Conservation (phyloP, 495 filamentous ascomycete species). For the Penicillium cinerascens region DNA sequence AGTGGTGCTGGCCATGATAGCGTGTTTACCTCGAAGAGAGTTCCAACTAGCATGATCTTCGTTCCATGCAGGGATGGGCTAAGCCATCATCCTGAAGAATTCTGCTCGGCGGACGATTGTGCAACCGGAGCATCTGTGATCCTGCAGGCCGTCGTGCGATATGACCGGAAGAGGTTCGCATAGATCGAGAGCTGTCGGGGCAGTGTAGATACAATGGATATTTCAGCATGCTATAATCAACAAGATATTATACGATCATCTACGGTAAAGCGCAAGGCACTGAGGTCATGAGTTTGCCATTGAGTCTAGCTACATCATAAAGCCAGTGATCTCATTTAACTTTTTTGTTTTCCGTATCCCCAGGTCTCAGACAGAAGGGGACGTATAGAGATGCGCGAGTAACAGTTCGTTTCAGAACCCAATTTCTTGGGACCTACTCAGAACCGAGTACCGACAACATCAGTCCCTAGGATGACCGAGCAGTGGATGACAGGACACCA, state of each 20-base stretch:
- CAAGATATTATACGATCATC: neutral
- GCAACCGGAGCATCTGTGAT: constrained; percentile 61
- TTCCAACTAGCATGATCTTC: constrained; percentile 65
- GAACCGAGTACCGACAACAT: constrained; percentile 29
- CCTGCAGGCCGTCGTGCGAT: constrained; percentile 56
- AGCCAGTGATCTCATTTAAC: constrained; percentile 27
- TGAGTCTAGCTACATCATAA: constrained; percentile 34
- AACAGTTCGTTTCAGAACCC: constrained; percentile 29
- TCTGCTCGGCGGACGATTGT: constrained; percentile 58
- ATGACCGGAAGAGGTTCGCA: constrained; percentile 49
- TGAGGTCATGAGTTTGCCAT: constrained; percentile 31
- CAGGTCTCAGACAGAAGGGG: constrained; percentile 18
- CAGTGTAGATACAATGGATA: neutral
- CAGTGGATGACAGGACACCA: constrained; percentile 33
- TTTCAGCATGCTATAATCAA: no score
- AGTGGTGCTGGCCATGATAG: constrained; percentile 63
- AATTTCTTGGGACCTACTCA: constrained; percentile 26
- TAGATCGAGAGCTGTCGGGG: constrained; percentile 1
- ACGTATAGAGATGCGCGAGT: constrained; percentile 20
- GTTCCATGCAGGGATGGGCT: constrained; percentile 63
- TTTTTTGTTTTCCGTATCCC: constrained; percentile 29
- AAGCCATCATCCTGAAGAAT: constrained; percentile 63
- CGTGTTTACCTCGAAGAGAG: constrained; percentile 57
- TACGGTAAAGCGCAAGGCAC: constrained; percentile 1
- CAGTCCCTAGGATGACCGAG: constrained; percentile 38